A percentile compares a stretch with the other conserved stretches of the same genome.
phyloP scores from a whole-genome alignment of 257 asterid genomes.

The Solanum chiquidenum region DNA sequence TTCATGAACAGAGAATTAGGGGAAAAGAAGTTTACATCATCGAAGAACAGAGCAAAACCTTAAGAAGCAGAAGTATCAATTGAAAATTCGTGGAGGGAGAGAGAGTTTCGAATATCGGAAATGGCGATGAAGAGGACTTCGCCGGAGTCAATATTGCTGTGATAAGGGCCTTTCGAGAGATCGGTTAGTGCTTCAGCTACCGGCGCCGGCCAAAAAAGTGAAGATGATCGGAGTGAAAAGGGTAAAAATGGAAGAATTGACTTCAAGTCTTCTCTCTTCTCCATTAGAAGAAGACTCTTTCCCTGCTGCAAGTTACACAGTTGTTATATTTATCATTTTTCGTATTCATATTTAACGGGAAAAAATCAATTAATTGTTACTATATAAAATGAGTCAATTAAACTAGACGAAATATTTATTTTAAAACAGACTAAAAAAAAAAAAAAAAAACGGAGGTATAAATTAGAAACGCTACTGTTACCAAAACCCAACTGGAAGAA shows the following conservation, averaged over 20 bases:
- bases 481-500: neutral
- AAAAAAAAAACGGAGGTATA: neutral
- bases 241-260: slow-evolving; percentile 61
- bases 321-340: neutral
- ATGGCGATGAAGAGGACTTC: slow-evolving; percentile 47
- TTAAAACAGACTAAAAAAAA: neutral
- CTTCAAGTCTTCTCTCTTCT: slow-evolving; percentile 9
- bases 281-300: neutral
- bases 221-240: slow-evolving; percentile 40
- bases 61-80: slow-evolving; percentile 34
- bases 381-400: no score
- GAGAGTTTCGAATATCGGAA: slow-evolving; percentile 52
- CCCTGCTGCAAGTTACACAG: neutral
- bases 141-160: slow-evolving; percentile 68
- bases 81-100: slow-evolving; percentile 10
- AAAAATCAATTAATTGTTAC: no score
- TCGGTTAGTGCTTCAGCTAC: slow-evolving; percentile 51
- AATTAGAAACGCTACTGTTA: neutral
- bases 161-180: slow-evolving; percentile 62
- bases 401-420: no score
- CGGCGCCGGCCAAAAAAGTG: slow-evolving; percentile 56
- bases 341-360: no score
- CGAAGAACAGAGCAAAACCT: slow-evolving; percentile 63
- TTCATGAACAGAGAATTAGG: neutral
- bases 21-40: slow-evolving; percentile 34